phyloP scores from a whole-genome alignment of 371 early-diverging fungal species.

The Thermomucor indicae-seudaticae region DNA sequence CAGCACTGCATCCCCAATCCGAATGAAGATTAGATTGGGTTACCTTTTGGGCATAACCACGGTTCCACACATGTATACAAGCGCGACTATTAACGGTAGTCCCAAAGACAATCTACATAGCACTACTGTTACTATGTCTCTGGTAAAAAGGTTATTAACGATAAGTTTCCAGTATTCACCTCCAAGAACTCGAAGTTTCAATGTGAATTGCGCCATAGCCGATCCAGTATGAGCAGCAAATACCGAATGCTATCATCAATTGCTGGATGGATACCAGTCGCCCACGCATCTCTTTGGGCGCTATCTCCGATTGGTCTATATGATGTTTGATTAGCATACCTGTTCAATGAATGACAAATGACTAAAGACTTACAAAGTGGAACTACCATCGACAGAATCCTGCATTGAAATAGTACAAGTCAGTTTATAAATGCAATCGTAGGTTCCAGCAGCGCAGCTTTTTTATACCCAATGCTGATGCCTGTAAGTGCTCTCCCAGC shows the following conservation, averaged over 20 bases:
- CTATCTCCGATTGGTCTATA: conserved; percentile 83
- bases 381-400: conserved; percentile 75
- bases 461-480: conserved; percentile 71
- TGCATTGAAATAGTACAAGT: conserved; percentile 15
- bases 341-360: background rate
- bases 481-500: conserved; percentile 81
- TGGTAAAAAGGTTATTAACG: background rate
- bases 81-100: conserved; percentile 32
- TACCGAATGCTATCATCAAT: conserved; percentile 75
- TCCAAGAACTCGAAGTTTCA: conserved; percentile 50
- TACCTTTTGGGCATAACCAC: conserved; percentile 31
- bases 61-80: conserved; percentile 22
- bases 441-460: conserved; percentile 7
- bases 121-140: background rate
- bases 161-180: background rate
- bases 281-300: conserved; percentile 84
- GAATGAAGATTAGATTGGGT: background rate
- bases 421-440: background rate
- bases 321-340: background rate
- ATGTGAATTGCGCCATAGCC: conserved; percentile 28
- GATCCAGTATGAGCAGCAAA: conserved; percentile 35
- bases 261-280: conserved; percentile 86
- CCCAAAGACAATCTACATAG: conserved; percentile 34
- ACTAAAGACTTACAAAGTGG: conserved; percentile 63
- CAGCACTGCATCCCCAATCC: no score